Conservation (phyloP, 345 rosid genomes). For the Dovyalis caffra region DNA sequence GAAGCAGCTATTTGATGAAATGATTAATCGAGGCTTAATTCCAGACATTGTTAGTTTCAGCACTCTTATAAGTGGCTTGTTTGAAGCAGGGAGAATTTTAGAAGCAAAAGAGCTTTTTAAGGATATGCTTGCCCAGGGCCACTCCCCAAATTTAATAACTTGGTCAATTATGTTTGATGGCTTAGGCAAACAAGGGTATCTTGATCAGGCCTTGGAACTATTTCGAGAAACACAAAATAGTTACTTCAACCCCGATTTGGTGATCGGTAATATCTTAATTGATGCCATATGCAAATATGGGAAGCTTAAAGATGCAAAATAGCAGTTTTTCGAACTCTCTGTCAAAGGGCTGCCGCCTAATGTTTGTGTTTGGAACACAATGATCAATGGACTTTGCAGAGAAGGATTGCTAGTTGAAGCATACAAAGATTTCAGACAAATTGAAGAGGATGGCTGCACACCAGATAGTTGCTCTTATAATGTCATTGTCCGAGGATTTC, state of each 20-base stretch:
- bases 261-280: no score
- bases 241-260: no score
- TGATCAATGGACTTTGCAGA: conserved; percentile 33
- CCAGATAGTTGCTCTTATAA: neutral
- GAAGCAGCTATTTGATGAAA: neutral
- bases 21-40: neutral
- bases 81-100: neutral
- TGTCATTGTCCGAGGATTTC: neutral
- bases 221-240: neutral
- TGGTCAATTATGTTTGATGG: neutral
- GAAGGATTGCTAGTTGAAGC: conserved; percentile 6
- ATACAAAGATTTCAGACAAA: neutral
- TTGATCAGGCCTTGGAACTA: neutral
- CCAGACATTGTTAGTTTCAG: neutral
- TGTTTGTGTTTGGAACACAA: conserved; percentile 22
- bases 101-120: no score
- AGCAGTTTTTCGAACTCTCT: conserved; percentile 15
- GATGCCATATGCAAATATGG: neutral
- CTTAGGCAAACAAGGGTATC: neutral
- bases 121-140: no score
- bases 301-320: neutral
- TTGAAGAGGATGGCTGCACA: conserved; percentile 5
- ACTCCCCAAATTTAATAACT: no score
- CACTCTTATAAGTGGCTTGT: neutral
- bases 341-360: conserved; percentile 30